Evolutionary conservation across 2,329 filamentous ascomycete genomes (phyloP).

Genomic region (Bipolaris zeicola): DNA sequence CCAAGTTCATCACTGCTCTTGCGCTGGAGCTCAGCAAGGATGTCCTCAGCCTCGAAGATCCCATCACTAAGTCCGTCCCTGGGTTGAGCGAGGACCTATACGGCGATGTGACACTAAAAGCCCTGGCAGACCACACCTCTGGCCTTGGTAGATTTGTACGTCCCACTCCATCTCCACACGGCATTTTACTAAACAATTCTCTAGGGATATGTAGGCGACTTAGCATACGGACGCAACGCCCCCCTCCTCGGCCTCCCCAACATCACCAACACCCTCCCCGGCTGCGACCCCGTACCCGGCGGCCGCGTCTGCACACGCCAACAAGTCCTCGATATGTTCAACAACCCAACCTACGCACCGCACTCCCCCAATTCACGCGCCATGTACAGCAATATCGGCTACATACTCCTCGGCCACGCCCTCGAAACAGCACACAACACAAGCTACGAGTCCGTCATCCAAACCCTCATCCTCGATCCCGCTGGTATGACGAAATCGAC

Average conservation of each 20-base stretch:
- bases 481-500: constrained; percentile 23
- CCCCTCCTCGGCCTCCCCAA: constrained; percentile 25
- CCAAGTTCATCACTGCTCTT: constrained; percentile 35
- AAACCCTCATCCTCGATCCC: constrained; percentile 28
- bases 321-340: constrained; percentile 32
- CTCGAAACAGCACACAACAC: constrained; percentile 27
- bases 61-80: constrained; percentile 32
- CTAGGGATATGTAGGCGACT: constrained; percentile 31
- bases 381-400: constrained; percentile 33
- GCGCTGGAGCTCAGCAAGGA: constrained; percentile 27
- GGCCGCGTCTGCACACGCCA: constrained; percentile 22
- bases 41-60: constrained; percentile 29
- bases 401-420: constrained; percentile 31
- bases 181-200: not conserved
- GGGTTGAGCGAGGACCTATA: constrained; percentile 23
- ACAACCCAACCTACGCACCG: constrained; percentile 24
- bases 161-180: not conserved
- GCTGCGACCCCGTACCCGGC: constrained; percentile 32
- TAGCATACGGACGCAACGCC: constrained; percentile 19
- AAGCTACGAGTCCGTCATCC: constrained; percentile 26
- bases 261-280: constrained; percentile 24
- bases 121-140: constrained; percentile 31
- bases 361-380: constrained; percentile 23
- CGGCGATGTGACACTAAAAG: constrained; percentile 27
- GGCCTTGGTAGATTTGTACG: constrained; percentile 30